phyloP scores from a whole-genome alignment of 768 basidiomycete species.

The Mycena venus region DNA sequence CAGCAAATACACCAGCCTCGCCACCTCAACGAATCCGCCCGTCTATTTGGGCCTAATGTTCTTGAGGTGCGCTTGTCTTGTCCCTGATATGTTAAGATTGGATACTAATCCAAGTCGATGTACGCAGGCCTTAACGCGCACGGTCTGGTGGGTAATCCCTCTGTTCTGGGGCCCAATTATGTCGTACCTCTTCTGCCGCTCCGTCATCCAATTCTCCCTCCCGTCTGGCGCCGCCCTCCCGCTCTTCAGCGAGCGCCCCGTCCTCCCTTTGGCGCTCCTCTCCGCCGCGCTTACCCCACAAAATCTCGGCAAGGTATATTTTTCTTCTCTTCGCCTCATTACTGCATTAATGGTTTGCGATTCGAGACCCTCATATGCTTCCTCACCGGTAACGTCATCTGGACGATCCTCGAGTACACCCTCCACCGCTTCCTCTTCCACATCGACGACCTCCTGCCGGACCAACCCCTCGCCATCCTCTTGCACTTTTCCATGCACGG shows the following conservation, averaged over 20 bases:
- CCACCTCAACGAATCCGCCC: constrained; percentile 85
- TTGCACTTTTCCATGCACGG: constrained; percentile 96
- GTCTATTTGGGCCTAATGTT: constrained; percentile 85
- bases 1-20: constrained; percentile 98
- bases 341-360: neutral
- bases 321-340: neutral
- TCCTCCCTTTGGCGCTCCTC: constrained; percentile 65
- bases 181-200: constrained; percentile 82
- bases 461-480: constrained; percentile 81
- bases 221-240: constrained; percentile 62
- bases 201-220: constrained; percentile 82
- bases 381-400: constrained; percentile 87
- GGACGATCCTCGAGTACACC: constrained; percentile 94
- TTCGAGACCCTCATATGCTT: constrained; percentile 76
- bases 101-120: too few species aligned
- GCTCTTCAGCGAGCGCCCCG: constrained; percentile 68
- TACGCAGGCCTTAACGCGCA: constrained; percentile 81
- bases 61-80: constrained; percentile 73
- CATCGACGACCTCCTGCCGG: constrained; percentile 89
- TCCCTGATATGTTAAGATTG: neutral
- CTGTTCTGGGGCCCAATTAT: constrained; percentile 92
- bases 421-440: constrained; percentile 99
- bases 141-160: constrained; percentile 95
- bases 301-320: constrained; percentile 38
- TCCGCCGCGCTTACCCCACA: constrained; percentile 63